These are phyloP conservation scores for Sordariomycetes sp. DNA, from an alignment of 2,329 filamentous ascomycete species.

Conservation along the genomic window DNA sequence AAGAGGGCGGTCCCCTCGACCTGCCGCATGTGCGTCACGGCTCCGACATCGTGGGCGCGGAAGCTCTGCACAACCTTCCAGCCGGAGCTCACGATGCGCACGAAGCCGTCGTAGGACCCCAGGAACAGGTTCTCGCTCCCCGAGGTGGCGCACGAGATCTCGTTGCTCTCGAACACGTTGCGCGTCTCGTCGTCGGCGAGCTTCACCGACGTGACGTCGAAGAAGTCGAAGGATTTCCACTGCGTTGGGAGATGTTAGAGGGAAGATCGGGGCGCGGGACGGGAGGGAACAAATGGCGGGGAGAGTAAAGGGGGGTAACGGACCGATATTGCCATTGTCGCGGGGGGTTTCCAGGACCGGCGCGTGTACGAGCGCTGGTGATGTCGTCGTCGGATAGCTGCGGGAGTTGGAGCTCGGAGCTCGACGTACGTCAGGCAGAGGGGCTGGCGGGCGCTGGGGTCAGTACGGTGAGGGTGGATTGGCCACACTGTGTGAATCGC, in stretches of 20 bases:
- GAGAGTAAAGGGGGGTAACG: not conserved
- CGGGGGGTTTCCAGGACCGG: not conserved
- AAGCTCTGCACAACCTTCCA: slow-evolving; percentile 86
- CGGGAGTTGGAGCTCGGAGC: not conserved
- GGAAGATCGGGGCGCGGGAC: not conserved
- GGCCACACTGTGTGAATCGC: not conserved
- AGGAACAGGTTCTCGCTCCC: slow-evolving; percentile 86
- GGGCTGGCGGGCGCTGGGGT: not conserved
- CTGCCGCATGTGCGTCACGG: slow-evolving; percentile 87
- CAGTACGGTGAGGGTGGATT: not conserved
- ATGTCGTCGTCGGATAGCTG: not conserved
- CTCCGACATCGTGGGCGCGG: slow-evolving; percentile 69
- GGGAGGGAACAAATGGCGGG: not conserved
- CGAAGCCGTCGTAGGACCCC: slow-evolving; percentile 72
- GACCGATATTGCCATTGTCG: slow-evolving; percentile 4
- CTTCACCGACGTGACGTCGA: slow-evolving; percentile 81
- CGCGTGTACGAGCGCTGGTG: not conserved
- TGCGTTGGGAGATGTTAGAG: slow-evolving; percentile 25
- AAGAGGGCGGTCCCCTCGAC: slow-evolving; percentile 78
- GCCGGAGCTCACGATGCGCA: slow-evolving; percentile 76
- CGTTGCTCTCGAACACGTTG: slow-evolving; percentile 70
- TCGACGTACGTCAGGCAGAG: not conserved
- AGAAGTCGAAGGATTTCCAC: slow-evolving; percentile 99
- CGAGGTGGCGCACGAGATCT: slow-evolving; percentile 73
- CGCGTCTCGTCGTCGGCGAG: slow-evolving; percentile 70